Evolutionary conservation across 768 basidiomycete species (phyloP).

Genomic region (Boletus vinaceobasis): DNA sequence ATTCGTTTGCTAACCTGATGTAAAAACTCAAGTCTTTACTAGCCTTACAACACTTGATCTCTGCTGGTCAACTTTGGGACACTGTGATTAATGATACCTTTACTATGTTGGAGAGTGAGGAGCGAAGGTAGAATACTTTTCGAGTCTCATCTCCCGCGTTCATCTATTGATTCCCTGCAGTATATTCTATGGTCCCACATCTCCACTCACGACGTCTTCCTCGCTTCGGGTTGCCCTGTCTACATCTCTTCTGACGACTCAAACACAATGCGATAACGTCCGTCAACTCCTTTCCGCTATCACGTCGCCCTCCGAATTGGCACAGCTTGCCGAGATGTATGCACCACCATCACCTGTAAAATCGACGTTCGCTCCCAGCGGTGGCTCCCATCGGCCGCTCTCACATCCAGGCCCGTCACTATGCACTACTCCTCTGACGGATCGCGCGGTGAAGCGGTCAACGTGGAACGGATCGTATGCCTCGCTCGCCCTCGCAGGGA

Average conservation of each 20-base stretch:
- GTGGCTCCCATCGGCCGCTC: constrained; percentile 39
- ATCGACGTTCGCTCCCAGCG: constrained; percentile 22
- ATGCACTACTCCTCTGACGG: constrained; percentile 11
- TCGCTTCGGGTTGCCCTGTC: constrained; percentile 65
- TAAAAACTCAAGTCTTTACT: constrained; percentile 50
- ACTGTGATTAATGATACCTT: constrained; percentile 69
- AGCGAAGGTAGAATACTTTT: constrained; percentile 49
- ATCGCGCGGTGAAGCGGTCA: constrained; percentile 50
- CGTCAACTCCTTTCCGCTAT: constrained; percentile 76
- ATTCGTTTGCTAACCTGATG: constrained; percentile 2
- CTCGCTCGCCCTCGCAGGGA: constrained; percentile 45
- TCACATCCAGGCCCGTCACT: constrained; percentile 38
- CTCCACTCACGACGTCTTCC: constrained; percentile 31
- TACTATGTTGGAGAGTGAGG: constrained; percentile 62
- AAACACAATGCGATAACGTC: constrained; percentile 78
- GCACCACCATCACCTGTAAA: constrained; percentile 66
- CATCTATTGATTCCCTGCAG: constrained; percentile 17
- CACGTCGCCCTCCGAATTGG: constrained; percentile 65
- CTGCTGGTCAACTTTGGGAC: constrained; percentile 71
- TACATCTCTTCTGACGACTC: constrained; percentile 70
- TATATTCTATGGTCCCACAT: constrained; percentile 40
- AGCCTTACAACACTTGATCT: constrained; percentile 63
- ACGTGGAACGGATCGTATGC: constrained; percentile 75
- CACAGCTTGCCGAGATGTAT: constrained; percentile 85
- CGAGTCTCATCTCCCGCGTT: background rate